phyloP scores from a whole-genome alignment of 1,284 basidiomycete species.

The Xerocomus cyaneibrunnescens region DNA sequence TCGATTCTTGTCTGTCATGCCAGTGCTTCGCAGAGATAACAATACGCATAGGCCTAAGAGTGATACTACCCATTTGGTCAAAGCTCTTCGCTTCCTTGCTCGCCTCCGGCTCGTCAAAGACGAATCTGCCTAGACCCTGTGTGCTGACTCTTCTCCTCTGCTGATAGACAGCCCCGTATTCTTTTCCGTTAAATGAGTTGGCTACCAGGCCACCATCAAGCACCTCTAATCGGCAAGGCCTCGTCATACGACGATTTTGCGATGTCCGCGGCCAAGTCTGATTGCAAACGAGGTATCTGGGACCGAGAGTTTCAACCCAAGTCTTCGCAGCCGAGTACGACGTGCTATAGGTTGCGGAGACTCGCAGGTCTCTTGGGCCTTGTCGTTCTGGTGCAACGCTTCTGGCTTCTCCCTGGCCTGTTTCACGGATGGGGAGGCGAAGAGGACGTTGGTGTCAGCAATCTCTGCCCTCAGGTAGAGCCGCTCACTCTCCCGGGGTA shows the following conservation, averaged over 20 bases:
- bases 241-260: background rate
- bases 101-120: no score
- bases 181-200: background rate
- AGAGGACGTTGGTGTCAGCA: background rate
- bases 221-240: background rate
- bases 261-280: background rate
- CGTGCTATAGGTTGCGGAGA: background rate
- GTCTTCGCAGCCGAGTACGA: background rate
- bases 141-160: no score
- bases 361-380: conserved; percentile 12
- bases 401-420: conserved; percentile 4
- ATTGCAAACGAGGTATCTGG: conserved; percentile 15
- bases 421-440: background rate
- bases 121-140: no score
- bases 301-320: background rate
- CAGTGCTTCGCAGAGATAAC: no score
- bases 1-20: no score
- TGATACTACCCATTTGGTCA: no score
- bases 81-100: no score
- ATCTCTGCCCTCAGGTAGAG: conserved; percentile 35
- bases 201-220: background rate
- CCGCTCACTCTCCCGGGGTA: conserved; percentile 34
- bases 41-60: no score
- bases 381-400: conserved; percentile 5
- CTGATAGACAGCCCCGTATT: no score